Evolutionary conservation across 1,284 basidiomycete species (phyloP), one percentile per base, ranked within the genome.

Genomic region (Apiotrichum siamense): DNA sequence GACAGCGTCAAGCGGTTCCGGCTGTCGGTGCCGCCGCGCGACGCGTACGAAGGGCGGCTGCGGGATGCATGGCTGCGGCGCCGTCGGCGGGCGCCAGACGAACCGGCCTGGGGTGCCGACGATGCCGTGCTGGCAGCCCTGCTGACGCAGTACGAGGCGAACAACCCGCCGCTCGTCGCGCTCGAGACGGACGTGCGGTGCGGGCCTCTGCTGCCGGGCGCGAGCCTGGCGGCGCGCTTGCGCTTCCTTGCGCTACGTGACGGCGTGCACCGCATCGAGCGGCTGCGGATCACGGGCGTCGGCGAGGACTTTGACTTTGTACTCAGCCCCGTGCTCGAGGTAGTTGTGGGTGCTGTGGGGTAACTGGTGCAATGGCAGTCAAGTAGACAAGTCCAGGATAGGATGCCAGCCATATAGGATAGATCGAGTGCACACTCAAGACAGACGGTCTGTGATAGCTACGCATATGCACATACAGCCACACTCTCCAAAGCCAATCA

Each of bases 181-280:
- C 67, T 92, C 59, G 87, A 90, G 65, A 87, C 87, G 61, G 79
- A 87, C 48, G 80, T 92, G 38, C 80, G 87, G 12, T 81, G 91
- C 47, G 89, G 88, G 10, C 88, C 89, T 1, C 77, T 93, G 15
- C 77, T 82, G 15, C 86, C 88, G 3, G 83, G 82, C 10, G 83
- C 87, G 2, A 88, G 86, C 64, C 86, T 92, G 63, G 86, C 85
- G 20, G 85, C 91, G n/a, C 78, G 87, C 31, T 86, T 92, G 80
- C 80, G 85, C 47, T 91, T 92, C 65, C 70, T 92, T 46, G 87
- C 89, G 1, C 73, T 93, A 37, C 78, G 81, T 7, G 83, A 87
- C 17, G 89, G 89, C 3, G 82, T 90, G 4, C 87, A 91, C 64
- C 77, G 81, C 4, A 79, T 92, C 49, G 84, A 88, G 54, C 78